phyloP scores from a whole-genome alignment of 768 basidiomycete species.

The Cyclocybe aegerita region DNA sequence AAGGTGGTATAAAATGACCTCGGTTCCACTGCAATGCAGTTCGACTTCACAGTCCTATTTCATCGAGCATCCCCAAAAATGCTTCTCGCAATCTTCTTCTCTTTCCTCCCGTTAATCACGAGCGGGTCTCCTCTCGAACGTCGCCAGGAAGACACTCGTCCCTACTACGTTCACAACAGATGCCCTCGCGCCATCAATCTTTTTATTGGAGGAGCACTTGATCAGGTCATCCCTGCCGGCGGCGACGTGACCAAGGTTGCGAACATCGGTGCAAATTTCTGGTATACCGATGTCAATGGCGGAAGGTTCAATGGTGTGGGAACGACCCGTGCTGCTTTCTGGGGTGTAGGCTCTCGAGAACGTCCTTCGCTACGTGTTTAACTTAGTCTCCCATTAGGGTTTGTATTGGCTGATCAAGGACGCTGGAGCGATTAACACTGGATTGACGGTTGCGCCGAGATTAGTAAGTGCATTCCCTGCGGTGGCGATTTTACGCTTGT shows the following conservation, averaged over 20 bases:
- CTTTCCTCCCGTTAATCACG: too few relatives aligned
- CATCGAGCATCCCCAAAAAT: too few relatives aligned
- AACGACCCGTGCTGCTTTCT: neutral
- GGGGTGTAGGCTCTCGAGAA: neutral
- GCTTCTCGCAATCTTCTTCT: too few relatives aligned
- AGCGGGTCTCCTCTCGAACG: too few relatives aligned
- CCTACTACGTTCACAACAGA: constrained; percentile 20
- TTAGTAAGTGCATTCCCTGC: neutral
- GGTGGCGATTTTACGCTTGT: neutral
- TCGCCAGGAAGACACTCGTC: too few relatives aligned
- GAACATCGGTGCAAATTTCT: constrained; percentile 14
- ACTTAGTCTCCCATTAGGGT: neutral
- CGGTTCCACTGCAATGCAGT: too few relatives aligned
- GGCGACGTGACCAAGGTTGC: constrained; percentile 12
- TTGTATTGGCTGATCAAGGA: neutral
- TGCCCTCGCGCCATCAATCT: constrained; percentile 23
- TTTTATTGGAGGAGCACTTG: constrained; percentile 15
- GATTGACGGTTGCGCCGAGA: neutral
- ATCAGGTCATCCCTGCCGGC: constrained; percentile 13
- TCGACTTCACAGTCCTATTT: too few relatives aligned
- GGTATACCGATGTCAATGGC: constrained; percentile 22
- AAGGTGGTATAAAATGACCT: too few relatives aligned
- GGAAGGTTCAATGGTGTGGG: constrained; percentile 9
- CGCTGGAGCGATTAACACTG: neutral
- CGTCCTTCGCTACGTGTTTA: neutral